Conservation (phyloP, 73 alveolate species). For the Stentor coeruleus region DNA sequence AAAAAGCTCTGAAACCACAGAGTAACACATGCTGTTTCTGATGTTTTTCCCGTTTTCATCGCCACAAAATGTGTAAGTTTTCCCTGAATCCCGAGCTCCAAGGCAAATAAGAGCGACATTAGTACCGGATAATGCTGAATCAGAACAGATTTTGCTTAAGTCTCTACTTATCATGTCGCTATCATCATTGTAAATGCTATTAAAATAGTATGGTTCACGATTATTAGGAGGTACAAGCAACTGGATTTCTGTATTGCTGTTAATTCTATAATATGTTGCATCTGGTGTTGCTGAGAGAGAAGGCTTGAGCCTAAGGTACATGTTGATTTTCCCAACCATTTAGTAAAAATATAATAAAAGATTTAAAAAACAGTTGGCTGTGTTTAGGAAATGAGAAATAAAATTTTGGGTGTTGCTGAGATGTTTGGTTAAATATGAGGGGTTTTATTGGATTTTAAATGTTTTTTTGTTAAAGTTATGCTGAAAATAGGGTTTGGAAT, state of each 20-base stretch:
- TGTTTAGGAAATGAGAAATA: too few relatives aligned
- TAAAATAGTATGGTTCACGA: background rate
- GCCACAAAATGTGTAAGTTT: slow-evolving; percentile 5
- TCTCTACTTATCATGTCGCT: background rate
- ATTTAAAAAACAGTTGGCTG: too few relatives aligned
- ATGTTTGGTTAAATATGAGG: too few relatives aligned
- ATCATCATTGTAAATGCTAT: background rate
- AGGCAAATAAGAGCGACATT: background rate
- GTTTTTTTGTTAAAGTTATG: too few relatives aligned
- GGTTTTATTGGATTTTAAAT: too few relatives aligned
- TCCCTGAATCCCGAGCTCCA: slow-evolving; percentile 3
- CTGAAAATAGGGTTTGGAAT: too few relatives aligned
- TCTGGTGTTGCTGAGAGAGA: slow-evolving; percentile 6
- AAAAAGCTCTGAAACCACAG: background rate
- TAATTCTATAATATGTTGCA: background rate
- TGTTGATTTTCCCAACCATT: background rate
- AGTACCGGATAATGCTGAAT: background rate
- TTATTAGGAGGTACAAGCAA: slow-evolving; percentile 22
- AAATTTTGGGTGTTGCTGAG: too few relatives aligned
- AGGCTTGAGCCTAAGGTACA: slow-evolving; percentile 1
- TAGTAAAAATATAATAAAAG: too few relatives aligned
- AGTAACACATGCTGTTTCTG: background rate
- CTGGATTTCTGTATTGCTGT: background rate
- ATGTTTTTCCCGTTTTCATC: background rate
- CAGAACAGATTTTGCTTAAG: background rate